phyloP scores from a whole-genome alignment of 805 yeast genomes.

The Ogataea allantospora region DNA sequence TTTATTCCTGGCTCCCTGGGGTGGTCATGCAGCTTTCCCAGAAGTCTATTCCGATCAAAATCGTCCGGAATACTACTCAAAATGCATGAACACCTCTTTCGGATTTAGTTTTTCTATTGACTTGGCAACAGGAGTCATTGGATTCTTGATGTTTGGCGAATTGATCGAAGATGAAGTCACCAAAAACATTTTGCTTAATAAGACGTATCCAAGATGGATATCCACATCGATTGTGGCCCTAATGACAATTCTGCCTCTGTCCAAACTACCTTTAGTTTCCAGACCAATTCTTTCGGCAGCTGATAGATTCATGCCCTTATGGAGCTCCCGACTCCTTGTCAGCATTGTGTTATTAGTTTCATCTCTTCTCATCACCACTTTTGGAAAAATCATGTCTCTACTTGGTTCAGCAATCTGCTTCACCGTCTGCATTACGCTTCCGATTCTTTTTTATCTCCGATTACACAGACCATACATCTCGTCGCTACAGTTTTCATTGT shows the following conservation, averaged over 20 bases:
- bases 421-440: constrained; percentile 74
- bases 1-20: constrained; percentile 75
- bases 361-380: constrained; percentile 69
- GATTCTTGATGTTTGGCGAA: constrained; percentile 59
- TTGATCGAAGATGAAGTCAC: constrained; percentile 52
- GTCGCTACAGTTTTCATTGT: constrained; percentile 36
- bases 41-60: constrained; percentile 71
- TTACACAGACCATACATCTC: constrained; percentile 48
- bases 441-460: constrained; percentile 66
- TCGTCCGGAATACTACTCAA: constrained; percentile 54
- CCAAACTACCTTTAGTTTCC: constrained; percentile 80
- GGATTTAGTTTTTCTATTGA: constrained; percentile 60
- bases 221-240: constrained; percentile 55
- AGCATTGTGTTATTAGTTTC: constrained; percentile 55
- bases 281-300: constrained; percentile 76
- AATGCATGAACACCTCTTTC: constrained; percentile 57
- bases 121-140: constrained; percentile 60
- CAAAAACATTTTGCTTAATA: constrained; percentile 41
- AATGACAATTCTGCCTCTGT: constrained; percentile 80
- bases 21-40: constrained; percentile 82
- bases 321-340: constrained; percentile 43
- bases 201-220: constrained; percentile 49
- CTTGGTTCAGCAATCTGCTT: constrained; percentile 81
- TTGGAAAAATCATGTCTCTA: constrained; percentile 78
- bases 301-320: constrained; percentile 37